Evolutionary conservation across 169 alveolate genomes (phyloP).

Genomic region (Ichthyophthirius multifiliis): DNA sequence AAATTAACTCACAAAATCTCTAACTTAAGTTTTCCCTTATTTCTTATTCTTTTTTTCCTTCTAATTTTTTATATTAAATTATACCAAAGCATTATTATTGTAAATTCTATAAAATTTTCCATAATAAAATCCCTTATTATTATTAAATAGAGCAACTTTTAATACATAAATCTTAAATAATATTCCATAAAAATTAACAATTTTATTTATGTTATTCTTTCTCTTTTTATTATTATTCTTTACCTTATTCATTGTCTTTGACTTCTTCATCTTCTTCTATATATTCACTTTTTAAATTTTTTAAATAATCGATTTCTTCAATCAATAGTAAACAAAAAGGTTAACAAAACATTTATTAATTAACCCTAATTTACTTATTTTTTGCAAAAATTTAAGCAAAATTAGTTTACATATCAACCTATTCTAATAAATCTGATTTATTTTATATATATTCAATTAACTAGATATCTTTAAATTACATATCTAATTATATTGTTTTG

Average conservation of each 20-base stretch:
- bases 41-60: neutral
- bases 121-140: neutral
- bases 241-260: neutral
- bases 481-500: neutral
- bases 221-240: neutral
- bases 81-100: too few relatives aligned
- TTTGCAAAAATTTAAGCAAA: neutral
- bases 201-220: neutral
- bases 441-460: neutral
- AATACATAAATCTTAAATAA: neutral
- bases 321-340: neutral
- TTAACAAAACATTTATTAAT: neutral
- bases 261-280: neutral
- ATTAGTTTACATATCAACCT: neutral
- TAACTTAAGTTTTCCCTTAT: neutral
- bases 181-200: neutral
- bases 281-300: neutral
- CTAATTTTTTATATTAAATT: neutral
- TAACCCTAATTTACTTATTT: neutral
- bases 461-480: neutral
- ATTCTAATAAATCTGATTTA: neutral
- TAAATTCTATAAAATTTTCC: neutral
- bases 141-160: neutral
- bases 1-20: neutral
- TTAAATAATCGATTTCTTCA: neutral